phyloP scores from a whole-genome alignment of 257 asterid species.

The Solanum bulbocastanum region DNA sequence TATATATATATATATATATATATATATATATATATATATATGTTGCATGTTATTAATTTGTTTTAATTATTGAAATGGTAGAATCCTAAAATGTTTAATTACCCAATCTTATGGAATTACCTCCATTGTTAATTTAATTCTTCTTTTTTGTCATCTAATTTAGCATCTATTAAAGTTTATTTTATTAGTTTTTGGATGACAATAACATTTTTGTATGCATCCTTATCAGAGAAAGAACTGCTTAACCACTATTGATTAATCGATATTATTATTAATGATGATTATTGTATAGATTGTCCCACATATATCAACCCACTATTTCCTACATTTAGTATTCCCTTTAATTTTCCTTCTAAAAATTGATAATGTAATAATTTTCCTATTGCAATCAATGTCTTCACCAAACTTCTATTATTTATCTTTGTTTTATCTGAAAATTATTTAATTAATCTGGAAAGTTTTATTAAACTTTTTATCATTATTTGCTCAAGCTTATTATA shows the following conservation, averaged over 20 bases:
- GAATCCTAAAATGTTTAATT: too few species aligned
- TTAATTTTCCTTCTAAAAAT: background rate
- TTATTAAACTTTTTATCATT: background rate
- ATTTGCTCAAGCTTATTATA: background rate
- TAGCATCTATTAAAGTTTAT: background rate
- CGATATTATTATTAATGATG: background rate
- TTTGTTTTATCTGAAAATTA: background rate
- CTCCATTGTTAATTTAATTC: too few species aligned
- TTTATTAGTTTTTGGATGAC: background rate
- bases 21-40: too few species aligned
- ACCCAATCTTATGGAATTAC: too few species aligned
- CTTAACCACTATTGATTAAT: background rate
- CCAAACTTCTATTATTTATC: background rate
- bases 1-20: too few species aligned
- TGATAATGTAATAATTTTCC: background rate
- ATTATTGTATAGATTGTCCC: background rate
- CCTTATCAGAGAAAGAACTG: background rate
- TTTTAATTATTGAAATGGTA: too few species aligned
- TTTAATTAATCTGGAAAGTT: background rate
- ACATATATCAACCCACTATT: background rate
- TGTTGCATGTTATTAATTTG: too few species aligned
- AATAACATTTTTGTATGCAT: background rate
- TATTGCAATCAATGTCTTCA: background rate
- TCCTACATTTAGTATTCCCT: background rate
- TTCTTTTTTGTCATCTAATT: background rate